Conservation (phyloP, 495 filamentous ascomycete genomes). For the Lentithecium fluviatile region DNA sequence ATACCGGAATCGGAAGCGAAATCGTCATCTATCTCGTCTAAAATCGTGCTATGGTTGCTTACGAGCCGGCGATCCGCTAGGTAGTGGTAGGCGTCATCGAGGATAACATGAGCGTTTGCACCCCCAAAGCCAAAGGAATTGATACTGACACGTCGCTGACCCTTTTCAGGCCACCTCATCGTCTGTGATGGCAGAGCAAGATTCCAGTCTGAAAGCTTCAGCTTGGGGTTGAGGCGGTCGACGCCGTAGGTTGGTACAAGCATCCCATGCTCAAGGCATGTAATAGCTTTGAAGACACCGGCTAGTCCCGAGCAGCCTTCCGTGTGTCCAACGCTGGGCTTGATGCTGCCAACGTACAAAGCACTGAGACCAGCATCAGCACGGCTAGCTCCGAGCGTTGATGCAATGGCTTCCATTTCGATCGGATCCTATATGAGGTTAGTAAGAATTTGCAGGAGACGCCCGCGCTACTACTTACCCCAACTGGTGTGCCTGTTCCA, state of each 20-base stretch:
- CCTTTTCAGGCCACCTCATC: not conserved
- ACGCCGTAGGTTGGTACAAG: too few relatives aligned
- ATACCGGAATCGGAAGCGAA: too few relatives aligned
- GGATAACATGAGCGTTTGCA: slow-evolving; percentile 24
- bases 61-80: not conserved
- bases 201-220: slow-evolving; percentile 1
- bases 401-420: too few relatives aligned
- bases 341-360: too few relatives aligned
- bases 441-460: slow-evolving; percentile 49
- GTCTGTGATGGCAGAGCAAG: too few relatives aligned
- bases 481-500: slow-evolving; percentile 33
- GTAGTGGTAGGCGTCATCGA: slow-evolving; percentile 25
- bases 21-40: not conserved
- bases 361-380: too few relatives aligned
- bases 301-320: slow-evolving; percentile 12
- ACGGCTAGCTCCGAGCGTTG: too few relatives aligned
- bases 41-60: not conserved
- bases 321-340: too few relatives aligned
- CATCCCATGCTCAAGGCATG: slow-evolving; percentile 39
- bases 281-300: slow-evolving; percentile 41
- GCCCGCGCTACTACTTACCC: slow-evolving; percentile 30
- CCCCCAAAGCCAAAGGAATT: slow-evolving; percentile 34
- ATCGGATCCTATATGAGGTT: not conserved
- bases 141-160: slow-evolving; percentile 38
- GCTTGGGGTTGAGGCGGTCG: slow-evolving; percentile 38